phyloP scores from a whole-genome alignment of 1,284 basidiomycete species.

The Fomitiporia mediterranea region DNA sequence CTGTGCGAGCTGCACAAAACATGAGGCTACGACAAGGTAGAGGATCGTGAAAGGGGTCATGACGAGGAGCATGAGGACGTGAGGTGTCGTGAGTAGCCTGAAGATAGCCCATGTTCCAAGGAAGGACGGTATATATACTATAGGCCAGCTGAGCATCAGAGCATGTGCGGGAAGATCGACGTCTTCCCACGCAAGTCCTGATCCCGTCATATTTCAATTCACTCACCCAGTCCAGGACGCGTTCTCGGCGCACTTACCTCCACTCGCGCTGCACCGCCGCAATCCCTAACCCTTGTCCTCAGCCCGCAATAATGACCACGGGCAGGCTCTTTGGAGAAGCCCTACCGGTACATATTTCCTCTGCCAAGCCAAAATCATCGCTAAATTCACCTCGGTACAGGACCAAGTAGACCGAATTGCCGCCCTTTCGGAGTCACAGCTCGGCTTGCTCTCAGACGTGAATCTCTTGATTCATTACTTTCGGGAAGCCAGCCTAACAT shows the following conservation, averaged over 20 bases:
- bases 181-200: conserved; percentile 12
- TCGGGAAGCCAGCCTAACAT: neutral
- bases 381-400: conserved; percentile 23
- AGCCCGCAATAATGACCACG: conserved; percentile 6
- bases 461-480: conserved; percentile 3
- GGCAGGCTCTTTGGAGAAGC: conserved; percentile 11
- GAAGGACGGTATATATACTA: conserved; percentile 4
- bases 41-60: conserved; percentile 6
- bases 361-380: neutral
- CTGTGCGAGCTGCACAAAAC: neutral
- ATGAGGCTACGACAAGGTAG: conserved; percentile 4
- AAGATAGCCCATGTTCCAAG: neutral
- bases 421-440: conserved; percentile 52
- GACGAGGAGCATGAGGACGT: conserved; percentile 6
- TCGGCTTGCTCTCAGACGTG: conserved; percentile 61
- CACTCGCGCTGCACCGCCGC: neutral
- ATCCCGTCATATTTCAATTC: too few relatives aligned
- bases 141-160: too few relatives aligned
- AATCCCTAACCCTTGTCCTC: neutral
- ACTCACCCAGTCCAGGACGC: too few relatives aligned
- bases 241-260: neutral
- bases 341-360: conserved; percentile 12
- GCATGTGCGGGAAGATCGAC: too few relatives aligned
- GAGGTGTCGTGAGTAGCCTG: conserved; percentile 3
- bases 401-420: conserved; percentile 38